Base-by-base conservation (phyloP, 2,329 filamentous ascomycete species). In the Blastomyces parvus region DNA sequence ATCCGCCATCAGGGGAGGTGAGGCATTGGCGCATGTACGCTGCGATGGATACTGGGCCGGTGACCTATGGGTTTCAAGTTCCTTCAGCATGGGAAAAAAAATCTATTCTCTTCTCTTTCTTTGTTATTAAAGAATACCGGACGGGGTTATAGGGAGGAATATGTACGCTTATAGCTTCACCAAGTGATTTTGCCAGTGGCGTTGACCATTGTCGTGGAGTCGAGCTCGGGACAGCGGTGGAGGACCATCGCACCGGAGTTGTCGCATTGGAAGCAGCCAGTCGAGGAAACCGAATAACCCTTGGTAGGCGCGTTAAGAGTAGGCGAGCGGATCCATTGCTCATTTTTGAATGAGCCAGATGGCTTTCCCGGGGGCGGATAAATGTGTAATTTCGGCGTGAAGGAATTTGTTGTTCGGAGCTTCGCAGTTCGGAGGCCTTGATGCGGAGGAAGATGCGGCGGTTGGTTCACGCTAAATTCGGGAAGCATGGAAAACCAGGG, bases 21-120 rank as follows among this genome's bases (percentile, higher is more conserved):
- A 99, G 84, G 74, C 93, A 97, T 87, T 97, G 96, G 73, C 94
- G 92, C 94, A 99, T 99, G 76, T 92, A 99, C 61, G 91, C 88
- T 5, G 94, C 92, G 65, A 99, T 84, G 0, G 94, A 90, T 36
- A 97, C 86, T 3, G 94, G 93, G 0, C 94, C 94, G 13, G 94
- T 97, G 50, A 88, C 85, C 86, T 89, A 69, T 19, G 60, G 66
- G 55, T 59, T 59, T 17, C 7, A 40, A 27, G 11, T 7, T 36
- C 42, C 5, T 27, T 30, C 22, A 61, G 48, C n/a, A 48, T 6
- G 52, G 53, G 33, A 50, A 59, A 9, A 40, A 22, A 25, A 25
- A 52, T 30, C 8, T 19, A 13, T 14, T 30, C 25, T 30, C 44
- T 22, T 38, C 36, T 22, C 44, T 48, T 48, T 11, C 36, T 11